Evolutionary conservation across 1,284 basidiomycete species (phyloP).

Genomic region (Heterobasidion irregulare): DNA sequence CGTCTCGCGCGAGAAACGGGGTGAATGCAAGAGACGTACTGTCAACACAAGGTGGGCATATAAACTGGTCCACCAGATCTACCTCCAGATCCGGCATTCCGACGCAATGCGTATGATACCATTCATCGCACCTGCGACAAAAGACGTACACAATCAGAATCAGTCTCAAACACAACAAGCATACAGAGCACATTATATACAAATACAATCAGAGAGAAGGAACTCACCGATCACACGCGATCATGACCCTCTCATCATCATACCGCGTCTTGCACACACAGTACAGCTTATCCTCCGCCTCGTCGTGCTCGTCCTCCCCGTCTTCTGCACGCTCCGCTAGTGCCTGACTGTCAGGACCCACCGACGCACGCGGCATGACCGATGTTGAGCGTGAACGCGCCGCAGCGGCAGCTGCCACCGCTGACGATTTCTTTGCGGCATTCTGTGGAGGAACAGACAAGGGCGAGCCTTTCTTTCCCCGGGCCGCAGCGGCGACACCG

Average conservation of each 20-base stretch:
- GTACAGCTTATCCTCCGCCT: slow-evolving; percentile 71
- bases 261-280: slow-evolving; percentile 78
- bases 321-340: slow-evolving; percentile 44
- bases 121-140: slow-evolving; percentile 68
- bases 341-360: slow-evolving; percentile 14
- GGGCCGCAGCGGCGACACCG: slow-evolving; percentile 7
- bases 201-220: background rate
- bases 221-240: slow-evolving; percentile 77
- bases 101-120: slow-evolving; percentile 82
- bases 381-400: slow-evolving; percentile 63
- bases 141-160: background rate
- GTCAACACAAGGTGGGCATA: slow-evolving; percentile 68
- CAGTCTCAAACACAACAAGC: background rate
- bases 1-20: background rate
- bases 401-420: slow-evolving; percentile 15
- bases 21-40: slow-evolving; percentile 37
- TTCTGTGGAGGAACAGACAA: slow-evolving; percentile 7
- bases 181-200: background rate
- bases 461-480: slow-evolving; percentile 19
- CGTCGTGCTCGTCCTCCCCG: slow-evolving; percentile 46
- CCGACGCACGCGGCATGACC: slow-evolving; percentile 36
- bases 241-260: slow-evolving; percentile 79
- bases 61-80: slow-evolving; percentile 81
- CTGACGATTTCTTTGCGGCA: slow-evolving; percentile 21
- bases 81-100: slow-evolving; percentile 69